Conservation (phyloP, 306 rosid genomes). For the Alnus glutinosa region DNA sequence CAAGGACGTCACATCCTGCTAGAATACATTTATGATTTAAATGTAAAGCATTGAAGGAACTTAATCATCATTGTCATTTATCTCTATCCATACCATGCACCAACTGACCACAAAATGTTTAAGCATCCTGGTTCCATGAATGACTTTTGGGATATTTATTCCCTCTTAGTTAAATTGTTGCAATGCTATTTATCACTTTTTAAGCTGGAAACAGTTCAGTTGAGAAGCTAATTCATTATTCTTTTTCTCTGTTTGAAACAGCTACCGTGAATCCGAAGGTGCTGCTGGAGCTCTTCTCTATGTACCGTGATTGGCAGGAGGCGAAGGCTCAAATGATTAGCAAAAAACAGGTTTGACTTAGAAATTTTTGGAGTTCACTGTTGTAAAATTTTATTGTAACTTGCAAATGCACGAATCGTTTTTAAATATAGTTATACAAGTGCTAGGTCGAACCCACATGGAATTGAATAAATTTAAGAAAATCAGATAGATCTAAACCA, state of each 20-base stretch:
- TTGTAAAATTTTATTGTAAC: too few relatives aligned
- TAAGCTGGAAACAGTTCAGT: not conserved
- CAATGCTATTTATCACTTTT: slow-evolving; percentile 15
- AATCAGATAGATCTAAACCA: too few relatives aligned
- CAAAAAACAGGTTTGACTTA: slow-evolving; percentile 66
- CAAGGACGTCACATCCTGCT: not conserved
- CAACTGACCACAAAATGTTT: not conserved
- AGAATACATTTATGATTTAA: not conserved
- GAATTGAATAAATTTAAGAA: too few relatives aligned
- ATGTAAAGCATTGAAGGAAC: not conserved
- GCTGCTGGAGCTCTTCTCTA: slow-evolving; percentile 79
- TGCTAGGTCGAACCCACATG: too few relatives aligned
- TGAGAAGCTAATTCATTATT: slow-evolving; percentile 13
- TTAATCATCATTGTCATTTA: not conserved
- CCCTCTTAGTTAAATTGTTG: slow-evolving; percentile 8
- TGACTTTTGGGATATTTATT: not conserved
- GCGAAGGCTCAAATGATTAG: slow-evolving; percentile 59
- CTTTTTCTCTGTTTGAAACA: slow-evolving; percentile 31
- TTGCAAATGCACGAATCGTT: too few relatives aligned
- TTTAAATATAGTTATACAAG: too few relatives aligned
- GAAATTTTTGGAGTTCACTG: slow-evolving; percentile 5
- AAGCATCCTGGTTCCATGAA: not conserved
- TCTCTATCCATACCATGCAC: not conserved
- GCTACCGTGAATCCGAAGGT: slow-evolving; percentile 80
- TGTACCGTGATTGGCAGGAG: slow-evolving; percentile 82